A percentile compares a stretch with the other conserved stretches of the same genome.
Evolutionary conservation across 2,329 filamentous ascomycete genomes (phyloP).

Genomic region (Didymosphaeria variabile): DNA sequence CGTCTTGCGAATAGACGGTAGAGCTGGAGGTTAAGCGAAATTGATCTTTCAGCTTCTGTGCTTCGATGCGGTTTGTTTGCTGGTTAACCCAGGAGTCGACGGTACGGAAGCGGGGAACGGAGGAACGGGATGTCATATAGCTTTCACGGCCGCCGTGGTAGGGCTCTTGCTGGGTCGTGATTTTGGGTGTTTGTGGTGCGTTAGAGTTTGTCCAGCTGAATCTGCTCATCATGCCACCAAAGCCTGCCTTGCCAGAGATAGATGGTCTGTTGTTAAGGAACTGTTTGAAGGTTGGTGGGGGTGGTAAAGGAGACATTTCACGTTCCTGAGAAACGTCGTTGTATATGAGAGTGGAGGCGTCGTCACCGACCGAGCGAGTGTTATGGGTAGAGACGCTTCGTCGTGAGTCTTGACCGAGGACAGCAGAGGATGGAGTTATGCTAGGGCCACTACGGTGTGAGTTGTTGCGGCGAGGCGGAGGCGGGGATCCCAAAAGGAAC

Average conservation of each 20-base stretch:
- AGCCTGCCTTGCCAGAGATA: slow-evolving; percentile 37
- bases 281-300: slow-evolving; percentile 50
- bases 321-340: slow-evolving; percentile 29
- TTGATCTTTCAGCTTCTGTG: slow-evolving; percentile 46
- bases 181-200: slow-evolving; percentile 50
- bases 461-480: slow-evolving; percentile 32
- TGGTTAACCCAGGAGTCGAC: slow-evolving; percentile 54
- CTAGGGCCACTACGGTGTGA: slow-evolving; percentile 42
- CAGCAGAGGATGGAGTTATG: slow-evolving; percentile 42
- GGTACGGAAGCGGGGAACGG: slow-evolving; percentile 51
- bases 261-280: slow-evolving; percentile 50
- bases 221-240: slow-evolving; percentile 38
- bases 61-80: slow-evolving; percentile 49
- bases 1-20: slow-evolving; percentile 32
- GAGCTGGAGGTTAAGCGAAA: slow-evolving; percentile 43
- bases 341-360: slow-evolving; percentile 36
- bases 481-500: slow-evolving; percentile 37
- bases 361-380: slow-evolving; percentile 38
- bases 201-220: slow-evolving; percentile 55
- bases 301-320: slow-evolving; percentile 31
- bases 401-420: slow-evolving; percentile 39
- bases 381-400: slow-evolving; percentile 44
- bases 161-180: slow-evolving; percentile 35
- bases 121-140: slow-evolving; percentile 48
- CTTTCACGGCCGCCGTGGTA: slow-evolving; percentile 42